Conservation (phyloP, 1,139 yeast genomes). For the Hansenula lynferdii region DNA sequence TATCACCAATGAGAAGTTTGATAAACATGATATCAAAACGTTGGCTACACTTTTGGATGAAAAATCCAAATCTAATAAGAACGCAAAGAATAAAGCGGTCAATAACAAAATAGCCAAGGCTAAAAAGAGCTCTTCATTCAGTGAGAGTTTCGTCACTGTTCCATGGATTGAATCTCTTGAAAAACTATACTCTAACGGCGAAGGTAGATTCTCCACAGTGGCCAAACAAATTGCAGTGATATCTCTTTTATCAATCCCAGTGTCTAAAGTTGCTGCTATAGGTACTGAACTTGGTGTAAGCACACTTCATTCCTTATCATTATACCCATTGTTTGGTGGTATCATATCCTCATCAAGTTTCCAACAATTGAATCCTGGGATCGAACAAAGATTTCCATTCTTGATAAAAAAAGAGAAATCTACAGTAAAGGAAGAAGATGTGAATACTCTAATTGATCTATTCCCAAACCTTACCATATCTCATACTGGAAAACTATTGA, state of each 20-base stretch:
- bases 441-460: constrained; percentile 44
- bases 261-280: constrained; percentile 36
- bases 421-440: constrained; percentile 28
- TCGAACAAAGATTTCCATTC: constrained; percentile 40
- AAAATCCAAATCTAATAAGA: not conserved
- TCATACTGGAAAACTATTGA: constrained; percentile 43
- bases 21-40: constrained; percentile 33
- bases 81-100: constrained; percentile 1
- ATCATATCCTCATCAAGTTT: constrained; percentile 43
- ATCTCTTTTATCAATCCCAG: constrained; percentile 46
- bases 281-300: constrained; percentile 42
- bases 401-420: constrained; percentile 12
- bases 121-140: constrained; percentile 29
- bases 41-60: constrained; percentile 30
- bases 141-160: constrained; percentile 46
- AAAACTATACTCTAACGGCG: constrained; percentile 49
- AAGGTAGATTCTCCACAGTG: constrained; percentile 41
- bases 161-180: constrained; percentile 60
- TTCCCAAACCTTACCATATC: constrained; percentile 50
- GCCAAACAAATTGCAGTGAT: constrained; percentile 47
- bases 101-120: constrained; percentile 2
- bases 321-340: constrained; percentile 51
- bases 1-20: constrained; percentile 41
- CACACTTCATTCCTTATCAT: constrained; percentile 34
- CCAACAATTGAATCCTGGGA: constrained; percentile 41